A percentile compares a stretch with the other conserved stretches of the same genome.
These are phyloP conservation scores for Penicillium sp. DNA, from an alignment of 2,329 filamentous ascomycete genomes.

Conservation along the genomic window DNA sequence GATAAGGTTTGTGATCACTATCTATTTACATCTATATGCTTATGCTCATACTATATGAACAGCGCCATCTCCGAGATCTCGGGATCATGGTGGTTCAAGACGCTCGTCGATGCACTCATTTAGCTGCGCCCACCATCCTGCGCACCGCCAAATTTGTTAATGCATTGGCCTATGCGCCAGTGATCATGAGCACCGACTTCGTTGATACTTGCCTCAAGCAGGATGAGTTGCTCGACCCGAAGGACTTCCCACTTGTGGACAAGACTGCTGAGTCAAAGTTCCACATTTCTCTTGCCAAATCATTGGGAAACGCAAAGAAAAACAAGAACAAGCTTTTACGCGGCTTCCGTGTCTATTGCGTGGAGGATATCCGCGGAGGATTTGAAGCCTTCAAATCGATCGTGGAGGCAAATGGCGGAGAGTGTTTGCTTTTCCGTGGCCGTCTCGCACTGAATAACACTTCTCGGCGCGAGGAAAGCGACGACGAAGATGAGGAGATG, in stretches of 20 bases:
- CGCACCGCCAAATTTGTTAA: constrained; percentile 93
- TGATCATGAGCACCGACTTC: constrained; percentile 75
- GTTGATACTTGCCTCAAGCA: constrained; percentile 75
- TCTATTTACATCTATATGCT: constrained; percentile 4
- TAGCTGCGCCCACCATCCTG: constrained; percentile 83
- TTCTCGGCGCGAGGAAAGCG: constrained; percentile 56
- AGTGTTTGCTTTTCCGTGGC: constrained; percentile 75
- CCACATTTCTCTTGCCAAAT: constrained; percentile 68
- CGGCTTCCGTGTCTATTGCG: constrained; percentile 81
- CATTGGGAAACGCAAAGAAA: constrained; percentile 69
- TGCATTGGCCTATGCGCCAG: constrained; percentile 78
- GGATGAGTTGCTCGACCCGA: constrained; percentile 65
- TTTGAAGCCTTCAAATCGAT: constrained; percentile 84
- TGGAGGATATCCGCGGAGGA: constrained; percentile 76
- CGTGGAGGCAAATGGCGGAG: constrained; percentile 83
- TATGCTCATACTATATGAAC: constrained; percentile 21
- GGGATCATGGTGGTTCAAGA: constrained; percentile 82
- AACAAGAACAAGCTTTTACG: constrained; percentile 77
- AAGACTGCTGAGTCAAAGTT: constrained; percentile 71
- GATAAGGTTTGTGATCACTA: constrained; percentile 68
- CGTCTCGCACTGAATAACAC: constrained; percentile 70
- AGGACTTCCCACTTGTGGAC: constrained; percentile 72
- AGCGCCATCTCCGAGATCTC: constrained; percentile 80
- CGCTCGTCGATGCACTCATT: constrained; percentile 74
- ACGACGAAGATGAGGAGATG: constrained; percentile 49